Evolutionary conservation across 768 basidiomycete genomes (phyloP), one percentile per base, ranked within the genome.

Genomic region (Trichaptum fuscoviolaceum): DNA sequence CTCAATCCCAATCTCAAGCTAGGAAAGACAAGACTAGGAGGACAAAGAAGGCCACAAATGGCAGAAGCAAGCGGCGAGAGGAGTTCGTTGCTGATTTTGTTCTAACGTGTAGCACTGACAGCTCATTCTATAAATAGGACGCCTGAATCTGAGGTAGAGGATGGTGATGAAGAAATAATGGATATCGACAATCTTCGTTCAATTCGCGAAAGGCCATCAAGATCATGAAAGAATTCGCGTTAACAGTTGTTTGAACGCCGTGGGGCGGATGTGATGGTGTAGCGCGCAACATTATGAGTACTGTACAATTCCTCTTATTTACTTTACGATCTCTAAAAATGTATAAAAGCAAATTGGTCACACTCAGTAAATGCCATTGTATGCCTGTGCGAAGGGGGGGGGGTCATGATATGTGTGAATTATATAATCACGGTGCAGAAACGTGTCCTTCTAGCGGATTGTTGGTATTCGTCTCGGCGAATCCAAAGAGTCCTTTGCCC

Each of bases 401-500:
- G n/a, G n/a, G 42, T 20, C 20, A 52, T 5, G 42, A 52, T 52
- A 12, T 52, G 20, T 6, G 20, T 52, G 10, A 52, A 52, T 6
- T 15, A 52, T 3, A 52, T 52, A 52, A 52, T 52, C 42, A 52
- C 20, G 42, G 42, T 20, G 42, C 59, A 17, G 23, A 17, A 18
- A 24, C 59, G 9, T 61, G 24, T 34, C 59, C 59, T 25, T 61
- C 6, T 61, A 25, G 59, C 2, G 12, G 30, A 15, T 25, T 61
- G 23, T 61, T 18, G 24, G 59, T 23, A 18, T 15, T 23, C 23
- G 59, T 25, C 59, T 87, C 81, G 10, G 86, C 83, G 76, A 96
- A 97, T 23, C 95, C 95, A 75, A 98, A 98, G 61, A 84, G 83
- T 66, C 88, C 93, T 71, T 90, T 93, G 26, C 95, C 96, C 86